phyloP scores from a whole-genome alignment of 108 stramenopile genomes.

The Nannochloropsis gaditana region DNA sequence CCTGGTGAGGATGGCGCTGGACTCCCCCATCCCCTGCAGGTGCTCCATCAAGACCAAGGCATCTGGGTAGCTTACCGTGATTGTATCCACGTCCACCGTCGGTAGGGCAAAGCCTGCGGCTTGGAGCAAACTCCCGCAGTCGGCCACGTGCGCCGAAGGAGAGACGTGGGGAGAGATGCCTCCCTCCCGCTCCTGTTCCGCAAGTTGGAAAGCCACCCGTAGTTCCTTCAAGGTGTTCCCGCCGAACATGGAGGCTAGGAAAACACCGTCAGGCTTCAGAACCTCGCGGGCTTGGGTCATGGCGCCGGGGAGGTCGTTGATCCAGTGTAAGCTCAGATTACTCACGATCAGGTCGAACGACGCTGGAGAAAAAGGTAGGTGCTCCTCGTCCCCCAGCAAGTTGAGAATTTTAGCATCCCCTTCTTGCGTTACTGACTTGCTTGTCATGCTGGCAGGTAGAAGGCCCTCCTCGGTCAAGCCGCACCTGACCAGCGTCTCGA shows the following conservation, averaged over 20 bases:
- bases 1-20: constrained; percentile 60
- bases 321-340: constrained; percentile 81
- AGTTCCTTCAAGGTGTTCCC: constrained; percentile 87
- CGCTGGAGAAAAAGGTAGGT: constrained; percentile 65
- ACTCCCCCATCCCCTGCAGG: constrained; percentile 90
- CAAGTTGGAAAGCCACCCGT: constrained; percentile 68
- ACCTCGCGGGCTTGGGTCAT: constrained; percentile 63
- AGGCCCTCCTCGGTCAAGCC: constrained; percentile 42
- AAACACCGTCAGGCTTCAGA: constrained; percentile 91
- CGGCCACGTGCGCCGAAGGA: constrained; percentile 81
- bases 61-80: constrained; percentile 73
- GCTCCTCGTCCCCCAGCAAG: constrained; percentile 51
- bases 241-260: constrained; percentile 88
- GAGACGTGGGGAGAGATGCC: constrained; percentile 84
- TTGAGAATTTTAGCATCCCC: not conserved
- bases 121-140: constrained; percentile 75
- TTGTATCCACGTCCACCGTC: constrained; percentile 91
- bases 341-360: constrained; percentile 83
- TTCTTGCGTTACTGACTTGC: not conserved
- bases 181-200: constrained; percentile 64
- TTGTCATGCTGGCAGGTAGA: constrained; percentile 18
- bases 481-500: constrained; percentile 45
- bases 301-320: constrained; percentile 78
- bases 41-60: constrained; percentile 85
- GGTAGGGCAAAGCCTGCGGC: constrained; percentile 81